These are phyloP conservation scores for Fusarium sp. DNA, from an alignment of 2,329 filamentous ascomycete genomes.

Conservation along the genomic window DNA sequence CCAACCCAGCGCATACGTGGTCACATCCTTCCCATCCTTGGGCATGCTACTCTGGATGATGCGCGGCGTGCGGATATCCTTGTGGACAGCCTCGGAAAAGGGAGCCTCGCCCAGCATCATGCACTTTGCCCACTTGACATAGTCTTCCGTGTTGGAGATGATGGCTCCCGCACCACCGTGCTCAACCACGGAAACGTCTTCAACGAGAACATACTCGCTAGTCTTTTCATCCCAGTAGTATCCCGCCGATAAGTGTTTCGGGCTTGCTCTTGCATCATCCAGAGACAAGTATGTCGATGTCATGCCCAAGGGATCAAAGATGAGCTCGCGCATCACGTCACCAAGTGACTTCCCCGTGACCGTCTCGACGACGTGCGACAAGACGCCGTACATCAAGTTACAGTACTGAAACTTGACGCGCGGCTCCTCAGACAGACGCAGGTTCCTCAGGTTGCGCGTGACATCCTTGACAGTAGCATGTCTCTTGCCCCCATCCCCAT, in stretches of 20 bases:
- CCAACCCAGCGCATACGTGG: constrained; percentile 48
- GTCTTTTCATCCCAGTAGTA: constrained; percentile 52
- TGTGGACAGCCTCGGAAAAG: constrained; percentile 39
- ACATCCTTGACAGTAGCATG: constrained; percentile 47
- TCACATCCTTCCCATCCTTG: constrained; percentile 25
- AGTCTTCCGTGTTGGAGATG: constrained; percentile 61
- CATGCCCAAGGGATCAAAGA: constrained; percentile 62
- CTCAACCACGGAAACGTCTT: constrained; percentile 38
- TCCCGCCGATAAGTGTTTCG: constrained; percentile 51
- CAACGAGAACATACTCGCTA: constrained; percentile 32
- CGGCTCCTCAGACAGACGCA: constrained; percentile 56
- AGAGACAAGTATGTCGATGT: constrained; percentile 51
- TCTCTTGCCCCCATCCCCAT: constrained; percentile 45
- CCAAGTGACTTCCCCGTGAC: constrained; percentile 52
- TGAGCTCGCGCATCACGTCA: constrained; percentile 51
- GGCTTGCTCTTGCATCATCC: constrained; percentile 38
- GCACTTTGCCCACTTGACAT: constrained; percentile 61
- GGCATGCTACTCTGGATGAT: constrained; percentile 43
- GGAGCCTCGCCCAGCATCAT: constrained; percentile 50
- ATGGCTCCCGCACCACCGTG: constrained; percentile 54
- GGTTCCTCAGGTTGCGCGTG: constrained; percentile 56
- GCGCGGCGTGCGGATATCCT: constrained; percentile 45
- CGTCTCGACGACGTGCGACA: constrained; percentile 58
- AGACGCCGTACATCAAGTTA: constrained; percentile 61
- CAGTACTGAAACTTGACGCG: constrained; percentile 59